These are phyloP conservation scores for Thyridium curvatum DNA, from an alignment of 2,329 filamentous ascomycete genomes.

Conservation along the genomic window DNA sequence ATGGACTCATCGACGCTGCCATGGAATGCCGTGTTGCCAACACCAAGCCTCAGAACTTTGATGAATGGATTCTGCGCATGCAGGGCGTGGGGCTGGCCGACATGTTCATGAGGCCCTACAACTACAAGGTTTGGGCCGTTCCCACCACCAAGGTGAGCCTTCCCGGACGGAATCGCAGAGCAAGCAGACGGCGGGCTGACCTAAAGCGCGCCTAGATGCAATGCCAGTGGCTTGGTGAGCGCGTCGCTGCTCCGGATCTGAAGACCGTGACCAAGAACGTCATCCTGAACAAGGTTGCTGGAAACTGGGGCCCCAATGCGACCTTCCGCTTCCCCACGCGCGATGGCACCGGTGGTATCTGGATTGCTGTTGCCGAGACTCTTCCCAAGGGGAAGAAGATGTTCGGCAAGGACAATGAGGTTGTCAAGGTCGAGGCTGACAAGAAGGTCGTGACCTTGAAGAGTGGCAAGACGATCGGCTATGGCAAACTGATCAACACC, in stretches of 20 bases:
- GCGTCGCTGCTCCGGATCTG: constrained; percentile 92
- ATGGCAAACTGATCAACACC: constrained; percentile 89
- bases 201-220: constrained; percentile 66
- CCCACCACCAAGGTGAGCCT: constrained; percentile 85
- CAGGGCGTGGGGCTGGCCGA: constrained; percentile 86
- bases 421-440: constrained; percentile 80
- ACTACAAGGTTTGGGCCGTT: constrained; percentile 99
- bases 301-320: constrained; percentile 96
- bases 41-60: constrained; percentile 93
- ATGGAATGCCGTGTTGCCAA: constrained; percentile 79
- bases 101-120: constrained; percentile 98
- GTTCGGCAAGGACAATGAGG: constrained; percentile 79
- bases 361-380: constrained; percentile 94
- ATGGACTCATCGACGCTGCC: constrained; percentile 93
- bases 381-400: constrained; percentile 86
- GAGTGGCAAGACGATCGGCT: constrained; percentile 83
- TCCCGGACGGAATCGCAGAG: background rate
- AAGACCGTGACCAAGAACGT: constrained; percentile 92
- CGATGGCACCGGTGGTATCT: constrained; percentile 96
- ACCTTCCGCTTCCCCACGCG: constrained; percentile 97
- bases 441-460: constrained; percentile 76
- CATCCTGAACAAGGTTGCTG: constrained; percentile 90
- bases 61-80: constrained; percentile 95
- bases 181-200: constrained; percentile 1
- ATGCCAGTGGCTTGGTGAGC: constrained; percentile 97